Percentiles rank a stretch among this genome's conserved stretches.
Evolutionary conservation across 2,329 filamentous ascomycete species (phyloP).

Genomic region (Ascochyta koolunga): DNA sequence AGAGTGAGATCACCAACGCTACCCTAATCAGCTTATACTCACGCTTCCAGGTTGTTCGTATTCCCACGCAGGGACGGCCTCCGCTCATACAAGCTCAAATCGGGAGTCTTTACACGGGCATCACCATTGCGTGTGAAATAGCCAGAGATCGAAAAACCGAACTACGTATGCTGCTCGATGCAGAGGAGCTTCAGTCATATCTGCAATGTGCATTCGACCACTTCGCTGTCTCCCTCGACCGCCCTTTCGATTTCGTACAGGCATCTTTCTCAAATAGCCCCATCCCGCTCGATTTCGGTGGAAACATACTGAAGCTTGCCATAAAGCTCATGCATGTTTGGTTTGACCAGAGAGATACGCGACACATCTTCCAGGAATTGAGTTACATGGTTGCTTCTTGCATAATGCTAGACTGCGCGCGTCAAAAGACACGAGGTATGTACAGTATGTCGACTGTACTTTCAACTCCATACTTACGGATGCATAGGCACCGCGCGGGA

Average conservation of each 20-base stretch:
- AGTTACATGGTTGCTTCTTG: slow-evolving; percentile 59
- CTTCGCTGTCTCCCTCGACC: slow-evolving; percentile 42
- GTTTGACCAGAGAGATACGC: slow-evolving; percentile 33
- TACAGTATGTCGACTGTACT: no score
- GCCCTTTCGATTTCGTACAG: slow-evolving; percentile 59
- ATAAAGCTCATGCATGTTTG: slow-evolving; percentile 24
- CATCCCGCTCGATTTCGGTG: slow-evolving; percentile 56
- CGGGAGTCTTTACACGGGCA: no score
- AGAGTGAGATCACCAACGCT: no score
- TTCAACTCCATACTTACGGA: no score
- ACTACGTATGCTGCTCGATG: slow-evolving; percentile 56
- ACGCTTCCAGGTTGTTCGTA: no score
- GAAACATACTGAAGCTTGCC: slow-evolving; percentile 58
- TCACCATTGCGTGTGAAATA: slow-evolving; percentile 42
- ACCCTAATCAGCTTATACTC: slow-evolving; percentile 22
- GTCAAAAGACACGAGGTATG: slow-evolving; percentile 39
- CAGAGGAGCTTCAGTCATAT: slow-evolving; percentile 56
- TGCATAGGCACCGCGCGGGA: slow-evolving; percentile 10
- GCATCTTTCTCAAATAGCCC: slow-evolving; percentile 49
- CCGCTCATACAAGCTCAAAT: no score
- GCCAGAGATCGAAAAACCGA: slow-evolving; percentile 6
- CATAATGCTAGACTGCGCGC: slow-evolving; percentile 56
- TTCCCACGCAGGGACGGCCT: no score
- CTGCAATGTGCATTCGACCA: slow-evolving; percentile 59
- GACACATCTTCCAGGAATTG: slow-evolving; percentile 53